phyloP scores from a whole-genome alignment of 169 alveolate genomes.

The Eimeria brunetti region DNA sequence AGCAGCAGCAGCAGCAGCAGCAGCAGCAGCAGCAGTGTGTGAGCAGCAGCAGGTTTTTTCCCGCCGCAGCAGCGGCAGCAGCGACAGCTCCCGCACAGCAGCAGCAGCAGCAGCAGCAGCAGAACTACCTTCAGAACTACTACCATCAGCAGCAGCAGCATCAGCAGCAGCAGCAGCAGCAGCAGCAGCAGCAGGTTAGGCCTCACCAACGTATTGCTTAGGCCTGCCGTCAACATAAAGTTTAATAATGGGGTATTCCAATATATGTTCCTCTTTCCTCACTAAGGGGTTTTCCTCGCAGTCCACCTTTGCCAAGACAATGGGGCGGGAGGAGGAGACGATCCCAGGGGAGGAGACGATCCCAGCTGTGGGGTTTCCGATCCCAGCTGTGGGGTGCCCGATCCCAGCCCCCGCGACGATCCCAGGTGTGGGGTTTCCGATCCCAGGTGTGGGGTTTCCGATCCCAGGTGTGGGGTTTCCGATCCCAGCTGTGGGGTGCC shows the following conservation, averaged over 20 bases:
- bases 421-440: neutral
- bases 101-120: neutral
- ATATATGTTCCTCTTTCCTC: constrained; percentile 82
- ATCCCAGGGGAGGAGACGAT: neutral
- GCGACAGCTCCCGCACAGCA: neutral
- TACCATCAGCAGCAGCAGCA: constrained; percentile 47
- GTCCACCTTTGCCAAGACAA: constrained; percentile 58
- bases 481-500: neutral
- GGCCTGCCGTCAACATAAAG: constrained; percentile 83
- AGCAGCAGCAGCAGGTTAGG: neutral
- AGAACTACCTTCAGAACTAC: neutral
- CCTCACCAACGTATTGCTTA: constrained; percentile 83
- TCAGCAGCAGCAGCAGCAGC: neutral
- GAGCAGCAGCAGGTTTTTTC: neutral
- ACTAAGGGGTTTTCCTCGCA: constrained; percentile 73
- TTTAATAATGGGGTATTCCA: constrained; percentile 87
- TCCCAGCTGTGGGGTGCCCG: neutral
- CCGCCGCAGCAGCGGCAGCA: neutral
- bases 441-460: neutral
- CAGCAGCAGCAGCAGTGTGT: neutral
- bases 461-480: neutral
- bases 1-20: neutral
- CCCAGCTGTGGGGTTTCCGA: neutral
- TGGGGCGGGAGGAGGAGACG: neutral
- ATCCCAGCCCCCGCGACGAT: neutral